These are phyloP conservation scores for Cutaneotrichosporon cavernicola DNA, from an alignment of 1,284 basidiomycete genomes.

Conservation along the genomic window DNA sequence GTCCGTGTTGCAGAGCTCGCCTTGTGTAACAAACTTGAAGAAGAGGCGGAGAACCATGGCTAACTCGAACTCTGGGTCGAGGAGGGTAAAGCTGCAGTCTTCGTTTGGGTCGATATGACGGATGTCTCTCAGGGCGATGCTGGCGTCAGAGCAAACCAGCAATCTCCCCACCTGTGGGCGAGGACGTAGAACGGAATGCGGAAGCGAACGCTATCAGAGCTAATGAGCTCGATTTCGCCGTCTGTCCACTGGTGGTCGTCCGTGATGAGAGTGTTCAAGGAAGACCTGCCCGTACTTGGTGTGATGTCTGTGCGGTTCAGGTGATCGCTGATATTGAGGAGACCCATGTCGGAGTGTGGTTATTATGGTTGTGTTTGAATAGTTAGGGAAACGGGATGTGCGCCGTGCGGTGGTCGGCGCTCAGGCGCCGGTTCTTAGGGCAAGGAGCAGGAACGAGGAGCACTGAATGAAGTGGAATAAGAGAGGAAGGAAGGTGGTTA, in stretches of 20 bases:
- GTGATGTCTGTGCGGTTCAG: background rate
- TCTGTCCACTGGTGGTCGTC: constrained; percentile 6
- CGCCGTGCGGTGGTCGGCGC: background rate
- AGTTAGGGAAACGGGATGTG: background rate
- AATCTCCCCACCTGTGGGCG: background rate
- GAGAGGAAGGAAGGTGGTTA: background rate
- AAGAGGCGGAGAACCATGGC: background rate
- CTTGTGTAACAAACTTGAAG: background rate
- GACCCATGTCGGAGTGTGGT: background rate
- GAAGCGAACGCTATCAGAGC: constrained; percentile 15
- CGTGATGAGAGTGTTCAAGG: background rate
- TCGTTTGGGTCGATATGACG: background rate
- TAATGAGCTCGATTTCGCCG: constrained; percentile 14
- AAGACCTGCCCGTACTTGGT: background rate
- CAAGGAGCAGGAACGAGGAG: background rate
- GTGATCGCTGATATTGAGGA: background rate
- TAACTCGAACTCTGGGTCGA: background rate
- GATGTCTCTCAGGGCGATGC: background rate
- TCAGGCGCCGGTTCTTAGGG: background rate
- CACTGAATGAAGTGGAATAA: background rate
- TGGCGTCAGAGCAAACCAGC: background rate
- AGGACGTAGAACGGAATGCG: constrained; percentile 6
- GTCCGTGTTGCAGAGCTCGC: background rate
- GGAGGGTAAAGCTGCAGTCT: background rate
- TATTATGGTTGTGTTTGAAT: background rate